Conservation (phyloP, 192 early-diverging fungal species). For the Entomortierella beljakovae region DNA sequence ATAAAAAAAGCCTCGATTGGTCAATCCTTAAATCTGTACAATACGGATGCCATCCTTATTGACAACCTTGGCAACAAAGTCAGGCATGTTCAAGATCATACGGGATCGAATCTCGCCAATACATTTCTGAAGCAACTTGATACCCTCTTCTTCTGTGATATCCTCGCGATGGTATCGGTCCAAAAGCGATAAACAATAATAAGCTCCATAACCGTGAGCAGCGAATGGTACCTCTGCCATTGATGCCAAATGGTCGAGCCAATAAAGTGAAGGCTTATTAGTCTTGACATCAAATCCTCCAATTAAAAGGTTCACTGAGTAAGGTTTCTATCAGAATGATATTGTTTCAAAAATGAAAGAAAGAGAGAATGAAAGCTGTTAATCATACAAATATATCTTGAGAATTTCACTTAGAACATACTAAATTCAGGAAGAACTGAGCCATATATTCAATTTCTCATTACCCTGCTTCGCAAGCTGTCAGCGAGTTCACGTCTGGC, state of each 20-base stretch:
- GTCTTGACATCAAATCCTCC: conserved; percentile 85
- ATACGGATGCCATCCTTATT: conserved; percentile 87
- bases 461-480: conserved; percentile 84
- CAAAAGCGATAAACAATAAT: conserved; percentile 91
- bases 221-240: conserved; percentile 85
- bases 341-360: conserved; percentile 6
- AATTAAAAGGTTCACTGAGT: conserved; percentile 90
- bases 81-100: conserved; percentile 86
- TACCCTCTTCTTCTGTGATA: conserved; percentile 87
- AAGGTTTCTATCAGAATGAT: conserved; percentile 74
- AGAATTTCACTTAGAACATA: no score
- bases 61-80: conserved; percentile 88
- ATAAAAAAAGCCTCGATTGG: no score
- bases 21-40: conserved; percentile 55
- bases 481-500: conserved; percentile 87
- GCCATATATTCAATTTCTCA: no score
- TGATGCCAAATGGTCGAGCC: conserved; percentile 92
- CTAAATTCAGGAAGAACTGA: no score
- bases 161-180: conserved; percentile 90
- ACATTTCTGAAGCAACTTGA: conserved; percentile 86
- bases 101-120: conserved; percentile 83
- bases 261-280: conserved; percentile 80
- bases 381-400: background rate
- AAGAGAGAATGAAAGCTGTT: background rate
- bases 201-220: conserved; percentile 93